Conservation (phyloP, 2,329 filamentous ascomycete genomes). For the Hymenotorrendiella dingleyae region DNA sequence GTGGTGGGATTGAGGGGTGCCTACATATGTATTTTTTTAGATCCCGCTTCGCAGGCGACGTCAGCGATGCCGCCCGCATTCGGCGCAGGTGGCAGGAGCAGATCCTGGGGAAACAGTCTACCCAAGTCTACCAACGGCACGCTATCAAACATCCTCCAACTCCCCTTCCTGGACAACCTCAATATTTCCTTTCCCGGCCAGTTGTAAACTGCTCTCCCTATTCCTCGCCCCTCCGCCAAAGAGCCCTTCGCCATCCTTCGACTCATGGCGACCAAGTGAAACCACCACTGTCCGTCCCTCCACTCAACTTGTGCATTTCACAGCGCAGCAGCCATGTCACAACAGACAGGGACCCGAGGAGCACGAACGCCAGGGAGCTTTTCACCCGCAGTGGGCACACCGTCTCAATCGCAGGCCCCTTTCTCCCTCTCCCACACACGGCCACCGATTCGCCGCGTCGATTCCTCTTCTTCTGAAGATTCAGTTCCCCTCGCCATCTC, state of each 20-base stretch:
- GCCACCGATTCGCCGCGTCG: slow-evolving; percentile 38
- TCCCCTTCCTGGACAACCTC: slow-evolving; percentile 1
- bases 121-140: not conserved
- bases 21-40: no score
- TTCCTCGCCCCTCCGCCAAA: not conserved
- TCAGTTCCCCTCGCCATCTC: slow-evolving; percentile 39
- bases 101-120: no score
- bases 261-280: slow-evolving; percentile 19
- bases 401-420: slow-evolving; percentile 14
- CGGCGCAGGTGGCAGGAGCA: no score
- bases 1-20: not conserved
- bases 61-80: no score
- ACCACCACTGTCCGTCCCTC: slow-evolving; percentile 9
- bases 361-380: slow-evolving; percentile 29
- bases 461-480: slow-evolving; percentile 43
- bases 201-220: not conserved
- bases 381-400: slow-evolving; percentile 25
- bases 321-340: slow-evolving; percentile 19
- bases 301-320: slow-evolving; percentile 17
- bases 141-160: not conserved
- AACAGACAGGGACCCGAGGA: slow-evolving; percentile 22
- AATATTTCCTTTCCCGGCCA: slow-evolving; percentile 1
- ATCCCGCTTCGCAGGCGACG: no score
- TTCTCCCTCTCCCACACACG: slow-evolving; percentile 29
- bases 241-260: not conserved